Evolutionary conservation across 2,329 filamentous ascomycete species (phyloP), one percentile per base, ranked within the genome.

Genomic region (Thelonectria discophora): DNA sequence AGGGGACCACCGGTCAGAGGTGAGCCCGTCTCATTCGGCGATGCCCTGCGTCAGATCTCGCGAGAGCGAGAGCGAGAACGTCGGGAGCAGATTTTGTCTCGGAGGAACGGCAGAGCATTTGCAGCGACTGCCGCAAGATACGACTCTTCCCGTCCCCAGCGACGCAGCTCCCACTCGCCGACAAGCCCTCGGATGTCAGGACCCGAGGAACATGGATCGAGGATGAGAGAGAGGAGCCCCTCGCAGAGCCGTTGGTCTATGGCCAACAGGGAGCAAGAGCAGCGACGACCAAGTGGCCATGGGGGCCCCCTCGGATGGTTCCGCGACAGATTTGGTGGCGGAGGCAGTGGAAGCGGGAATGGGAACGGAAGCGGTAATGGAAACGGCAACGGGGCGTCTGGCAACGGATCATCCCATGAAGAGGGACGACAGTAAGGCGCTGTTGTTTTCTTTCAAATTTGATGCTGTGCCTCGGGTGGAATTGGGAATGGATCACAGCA

Each of bases 231-330:
- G 62, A 73, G 77, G 39, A 80, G 78, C 54, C 77, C 79, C 7
- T 78, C 78, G 0, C 69, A 77, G 49, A 74, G 71, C 59, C 77
- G 72, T 24, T 71, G 65, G 17, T 72, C 67, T 20, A 69, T 37
- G 34, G 34, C 56, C 10, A 62, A 56, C 9, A 56, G 58, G 10
- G 71, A 74, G 13, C 74, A 75, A 32, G 73, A 73, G 4, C 69
- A 75, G 17, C 72, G 74, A n/a, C 70, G 72, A 27, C 65, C 67
- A 30, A 72, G 75, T n/a, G 72, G 74, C 3, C 69, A 73, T 40
- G 76, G 42, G 15, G 42, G 79, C 3, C 76, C 80, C 32, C 65
- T 82, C 1, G 73, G 74, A 59, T 83, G 81, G 81, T 66, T 84
- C 18, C 77, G 81, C 48, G 78, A 78, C 45, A 76, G 75, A 40